Evolutionary conservation across 805 yeast genomes (phyloP).

Genomic region (Teunomyces kruisii): DNA sequence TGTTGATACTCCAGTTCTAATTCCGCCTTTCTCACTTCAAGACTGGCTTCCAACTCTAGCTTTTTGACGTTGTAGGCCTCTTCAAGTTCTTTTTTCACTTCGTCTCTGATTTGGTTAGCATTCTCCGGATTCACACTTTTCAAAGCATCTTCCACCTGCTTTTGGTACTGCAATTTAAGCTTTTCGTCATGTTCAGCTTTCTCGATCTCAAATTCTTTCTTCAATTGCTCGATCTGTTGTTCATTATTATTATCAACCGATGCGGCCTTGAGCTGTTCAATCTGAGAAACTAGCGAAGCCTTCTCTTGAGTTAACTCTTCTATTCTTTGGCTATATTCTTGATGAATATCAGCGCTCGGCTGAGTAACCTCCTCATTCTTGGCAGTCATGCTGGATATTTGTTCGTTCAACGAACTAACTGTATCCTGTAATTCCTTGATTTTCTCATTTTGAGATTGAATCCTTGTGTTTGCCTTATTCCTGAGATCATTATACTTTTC

Average conservation of each 20-base stretch:
- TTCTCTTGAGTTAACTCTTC: slow-evolving; percentile 13
- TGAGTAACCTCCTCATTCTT: slow-evolving; percentile 5
- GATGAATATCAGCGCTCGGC: slow-evolving; percentile 1
- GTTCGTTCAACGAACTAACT: slow-evolving; percentile 21
- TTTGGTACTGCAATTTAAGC: slow-evolving; percentile 21
- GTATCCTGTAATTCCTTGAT: slow-evolving; percentile 26
- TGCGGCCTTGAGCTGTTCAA: slow-evolving; percentile 27
- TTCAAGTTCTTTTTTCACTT: neutral
- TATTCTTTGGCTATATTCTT: slow-evolving; percentile 8
- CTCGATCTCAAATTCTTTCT: slow-evolving; percentile 18
- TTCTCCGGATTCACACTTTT: slow-evolving; percentile 8
- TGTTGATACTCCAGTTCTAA: slow-evolving; percentile 34
- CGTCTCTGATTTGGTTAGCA: neutral
- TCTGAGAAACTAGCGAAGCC: slow-evolving; percentile 10
- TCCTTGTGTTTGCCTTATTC: slow-evolving; percentile 24
- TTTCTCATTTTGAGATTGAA: slow-evolving; percentile 22
- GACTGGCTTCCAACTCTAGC: slow-evolving; percentile 16
- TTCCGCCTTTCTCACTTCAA: slow-evolving; percentile 25
- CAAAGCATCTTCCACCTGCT: slow-evolving; percentile 18
- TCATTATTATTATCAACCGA: slow-evolving; percentile 19
- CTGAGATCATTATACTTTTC: slow-evolving; percentile 31
- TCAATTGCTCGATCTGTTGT: slow-evolving; percentile 3
- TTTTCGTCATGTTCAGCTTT: slow-evolving; percentile 17
- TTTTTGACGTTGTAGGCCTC: slow-evolving; percentile 2
- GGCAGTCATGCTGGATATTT: slow-evolving; percentile 14